phyloP scores from a whole-genome alignment of 2,329 filamentous ascomycete species.

The Nemania bipapillata region DNA sequence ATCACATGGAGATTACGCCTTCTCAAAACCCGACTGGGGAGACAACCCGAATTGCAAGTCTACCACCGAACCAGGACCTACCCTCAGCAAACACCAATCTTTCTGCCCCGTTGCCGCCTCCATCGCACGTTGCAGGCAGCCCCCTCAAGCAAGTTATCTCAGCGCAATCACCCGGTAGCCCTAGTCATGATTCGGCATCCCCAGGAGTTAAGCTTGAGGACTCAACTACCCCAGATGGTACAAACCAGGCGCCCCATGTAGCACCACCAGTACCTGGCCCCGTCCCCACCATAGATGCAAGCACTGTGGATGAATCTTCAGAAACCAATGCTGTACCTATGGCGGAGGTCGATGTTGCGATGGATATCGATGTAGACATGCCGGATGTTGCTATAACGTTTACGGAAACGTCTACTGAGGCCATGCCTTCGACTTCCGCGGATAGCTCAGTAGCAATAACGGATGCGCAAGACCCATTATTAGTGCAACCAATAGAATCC shows the following conservation, averaged over 20 bases:
- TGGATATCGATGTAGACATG: conserved; percentile 31
- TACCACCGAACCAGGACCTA: conserved; percentile 34
- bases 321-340: neutral
- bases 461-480: conserved; percentile 21
- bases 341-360: neutral
- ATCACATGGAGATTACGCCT: conserved; percentile 51
- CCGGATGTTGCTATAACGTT: conserved; percentile 9
- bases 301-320: neutral
- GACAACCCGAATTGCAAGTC: conserved; percentile 35
- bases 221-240: neutral
- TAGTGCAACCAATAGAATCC: conserved; percentile 32
- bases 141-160: conserved; percentile 39
- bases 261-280: conserved; percentile 37
- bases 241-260: conserved; percentile 8
- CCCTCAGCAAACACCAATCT: conserved; percentile 14
- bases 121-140: conserved; percentile 36
- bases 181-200: conserved; percentile 3
- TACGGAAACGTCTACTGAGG: conserved; percentile 10
- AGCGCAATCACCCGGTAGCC: conserved; percentile 31
- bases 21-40: conserved; percentile 45
- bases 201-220: conserved; percentile 4
- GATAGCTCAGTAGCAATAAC: neutral
- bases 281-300: neutral
- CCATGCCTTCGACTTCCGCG: neutral
- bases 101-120: conserved; percentile 23